phyloP scores from a whole-genome alignment of 1,284 basidiomycete species.

The Nidula niveotomentosa region DNA sequence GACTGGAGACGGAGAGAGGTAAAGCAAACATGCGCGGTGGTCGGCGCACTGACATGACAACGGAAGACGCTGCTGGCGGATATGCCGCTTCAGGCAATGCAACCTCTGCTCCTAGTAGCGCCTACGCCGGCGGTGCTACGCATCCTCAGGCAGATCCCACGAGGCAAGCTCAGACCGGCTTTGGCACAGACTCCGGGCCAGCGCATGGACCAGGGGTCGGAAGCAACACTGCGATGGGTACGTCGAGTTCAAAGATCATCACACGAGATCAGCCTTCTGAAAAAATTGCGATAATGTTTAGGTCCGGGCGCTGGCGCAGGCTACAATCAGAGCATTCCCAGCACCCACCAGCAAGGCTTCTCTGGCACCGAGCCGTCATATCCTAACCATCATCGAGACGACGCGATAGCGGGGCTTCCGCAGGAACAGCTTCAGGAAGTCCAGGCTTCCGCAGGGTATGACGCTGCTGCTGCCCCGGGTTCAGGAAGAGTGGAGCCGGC shows the following conservation, averaged over 20 bases:
- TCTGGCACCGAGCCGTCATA: neutral
- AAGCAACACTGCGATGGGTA: neutral
- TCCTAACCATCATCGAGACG: constrained; percentile 22
- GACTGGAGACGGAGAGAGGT: constrained; percentile 27
- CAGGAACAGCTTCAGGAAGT: constrained; percentile 8
- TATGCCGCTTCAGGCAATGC: neutral
- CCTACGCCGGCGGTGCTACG: neutral
- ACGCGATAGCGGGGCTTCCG: constrained; percentile 16
- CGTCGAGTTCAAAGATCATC: neutral
- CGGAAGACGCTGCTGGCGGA: neutral
- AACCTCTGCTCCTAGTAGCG: neutral
- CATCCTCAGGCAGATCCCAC: neutral
- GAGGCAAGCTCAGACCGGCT: neutral
- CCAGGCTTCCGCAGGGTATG: neutral
- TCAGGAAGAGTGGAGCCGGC: neutral
- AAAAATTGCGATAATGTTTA: neutral
- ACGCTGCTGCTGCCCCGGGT: neutral
- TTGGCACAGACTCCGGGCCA: neutral
- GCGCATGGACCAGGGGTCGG: neutral
- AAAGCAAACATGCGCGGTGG: constrained; percentile 13
- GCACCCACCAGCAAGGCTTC: neutral
- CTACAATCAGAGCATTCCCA: neutral
- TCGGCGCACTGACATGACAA: neutral
- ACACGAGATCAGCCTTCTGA: neutral
- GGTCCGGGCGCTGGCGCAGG: neutral